Evolutionary conservation across 306 rosid genomes (phyloP).

Genomic region (Arachis hypogaea): DNA sequence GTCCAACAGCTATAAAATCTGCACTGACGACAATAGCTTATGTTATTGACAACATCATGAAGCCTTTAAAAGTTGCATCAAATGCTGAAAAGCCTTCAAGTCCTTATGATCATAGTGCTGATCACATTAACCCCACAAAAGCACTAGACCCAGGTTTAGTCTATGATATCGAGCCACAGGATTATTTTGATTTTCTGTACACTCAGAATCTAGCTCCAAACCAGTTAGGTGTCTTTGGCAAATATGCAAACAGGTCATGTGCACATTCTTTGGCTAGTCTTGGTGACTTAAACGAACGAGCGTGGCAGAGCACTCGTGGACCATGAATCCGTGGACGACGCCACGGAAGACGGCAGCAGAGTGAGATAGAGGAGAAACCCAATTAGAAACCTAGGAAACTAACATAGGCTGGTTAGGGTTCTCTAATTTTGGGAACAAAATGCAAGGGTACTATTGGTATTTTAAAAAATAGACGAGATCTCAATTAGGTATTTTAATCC

Average conservation of each 20-base stretch:
- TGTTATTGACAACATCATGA: constrained; percentile 68
- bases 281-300: too few relatives aligned
- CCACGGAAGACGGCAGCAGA: too few relatives aligned
- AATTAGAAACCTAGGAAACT: too few relatives aligned
- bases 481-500: too few relatives aligned
- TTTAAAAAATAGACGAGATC: too few relatives aligned
- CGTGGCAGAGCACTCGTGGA: too few relatives aligned
- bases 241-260: constrained; percentile 67
- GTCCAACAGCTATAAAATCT: constrained; percentile 83
- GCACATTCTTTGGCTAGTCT: background rate
- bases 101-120: constrained; percentile 82
- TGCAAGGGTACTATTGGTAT: too few relatives aligned
- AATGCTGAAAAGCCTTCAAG: constrained; percentile 37
- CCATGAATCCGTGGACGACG: too few relatives aligned
- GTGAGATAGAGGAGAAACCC: too few relatives aligned
- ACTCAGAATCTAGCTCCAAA: constrained; percentile 53
- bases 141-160: constrained; percentile 89
- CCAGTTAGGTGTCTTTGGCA: constrained; percentile 59
- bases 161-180: constrained; percentile 77
- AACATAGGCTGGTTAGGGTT: too few relatives aligned
- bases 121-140: constrained; percentile 72
- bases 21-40: too few relatives aligned
- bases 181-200: constrained; percentile 80
- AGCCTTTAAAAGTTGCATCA: constrained; percentile 62
- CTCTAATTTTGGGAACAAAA: too few relatives aligned